Base-by-base conservation (phyloP, 1,139 yeast genomes). In the Saccharomycopsis hybrid region DNA sequence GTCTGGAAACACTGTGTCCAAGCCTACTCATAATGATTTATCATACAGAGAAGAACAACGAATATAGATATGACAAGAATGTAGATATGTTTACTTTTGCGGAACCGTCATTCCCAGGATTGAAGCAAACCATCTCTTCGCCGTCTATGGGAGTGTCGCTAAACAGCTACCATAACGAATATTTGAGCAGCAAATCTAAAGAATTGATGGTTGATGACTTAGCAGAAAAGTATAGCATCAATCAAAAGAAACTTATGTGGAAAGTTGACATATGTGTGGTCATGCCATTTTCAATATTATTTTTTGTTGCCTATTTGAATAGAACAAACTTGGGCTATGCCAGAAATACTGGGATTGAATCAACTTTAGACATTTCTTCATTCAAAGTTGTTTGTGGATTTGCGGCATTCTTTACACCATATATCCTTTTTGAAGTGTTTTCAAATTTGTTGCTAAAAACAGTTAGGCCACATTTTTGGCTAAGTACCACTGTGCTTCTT, bases 251-350 rank as follows among this genome's bases (percentile, higher is more conserved):
- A 58, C 68, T 84, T 48, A 78, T 79, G 79, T 68, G 76, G 71
- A 83, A 82, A 58, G 69, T 81, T 40, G 90, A 83, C 59, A 50
- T 78, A 3, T 75, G 82, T 54, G 81, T 83, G 42, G 78, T 83
- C 30, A 85, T 87, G 3, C 82, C 87, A 32, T 81, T 83, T 59
- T 80, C 86, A 62, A 63, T 82, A 41, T 69, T 83, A 42, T 83
- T 83, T 59, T 76, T 84, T 59, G 70, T 83, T 56, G 80, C 88
- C 0, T 83, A 83, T 57, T 68, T 83, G 62, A 89, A 83, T 62
- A 71, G 89, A 61, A 86, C 82, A 48, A 83, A 83, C 62, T 81
- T 84, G 52, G 80, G 87, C 36, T 83, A 84, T 61, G 90, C 90
- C 28, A 77, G 77, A 55, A 71, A 81, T 52, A 81, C 82, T 56